A percentile compares a stretch with the other conserved stretches of the same genome.
Evolutionary conservation across 306 rosid genomes (phyloP).

Genomic region (Abrus precatorius): DNA sequence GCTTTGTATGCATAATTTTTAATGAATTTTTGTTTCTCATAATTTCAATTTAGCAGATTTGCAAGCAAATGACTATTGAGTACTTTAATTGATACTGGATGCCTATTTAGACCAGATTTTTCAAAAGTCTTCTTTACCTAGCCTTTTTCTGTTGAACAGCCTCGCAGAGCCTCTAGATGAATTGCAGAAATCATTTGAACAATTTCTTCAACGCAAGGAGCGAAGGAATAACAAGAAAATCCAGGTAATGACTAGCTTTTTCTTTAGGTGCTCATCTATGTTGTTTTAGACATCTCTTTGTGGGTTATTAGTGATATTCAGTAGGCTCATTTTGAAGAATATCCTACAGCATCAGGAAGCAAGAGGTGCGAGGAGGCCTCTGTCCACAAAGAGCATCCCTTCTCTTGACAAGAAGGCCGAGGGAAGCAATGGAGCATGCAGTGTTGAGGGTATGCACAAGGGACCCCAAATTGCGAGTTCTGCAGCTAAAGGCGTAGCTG

Average conservation of each 20-base stretch:
- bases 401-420: conserved; percentile 47
- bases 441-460: conserved; percentile 38
- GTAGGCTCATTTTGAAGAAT: conserved; percentile 46
- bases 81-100: conserved; percentile 14
- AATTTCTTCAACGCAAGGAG: conserved; percentile 79
- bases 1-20: conserved; percentile 36
- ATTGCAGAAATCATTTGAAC: conserved; percentile 82
- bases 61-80: not conserved
- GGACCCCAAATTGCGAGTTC: conserved; percentile 45
- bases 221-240: conserved; percentile 63
- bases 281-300: conserved; percentile 35
- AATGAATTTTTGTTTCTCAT: not conserved
- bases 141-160: conserved; percentile 54
- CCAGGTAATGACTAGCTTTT: conserved; percentile 59
- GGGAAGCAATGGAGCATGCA: conserved; percentile 44
- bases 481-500: conserved; percentile 39
- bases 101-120: conserved; percentile 35
- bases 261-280: conserved; percentile 10
- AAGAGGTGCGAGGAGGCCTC: conserved; percentile 55
- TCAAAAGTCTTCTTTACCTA: conserved; percentile 32
- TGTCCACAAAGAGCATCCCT: conserved; percentile 49
- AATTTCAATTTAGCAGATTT: conserved; percentile 10
- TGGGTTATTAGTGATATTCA: conserved; percentile 23
- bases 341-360: conserved; percentile 57
- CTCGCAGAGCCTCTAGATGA: conserved; percentile 88